Evolutionary conservation across 2,329 filamentous ascomycete genomes (phyloP).

Genomic region (Penicillium sp.): DNA sequence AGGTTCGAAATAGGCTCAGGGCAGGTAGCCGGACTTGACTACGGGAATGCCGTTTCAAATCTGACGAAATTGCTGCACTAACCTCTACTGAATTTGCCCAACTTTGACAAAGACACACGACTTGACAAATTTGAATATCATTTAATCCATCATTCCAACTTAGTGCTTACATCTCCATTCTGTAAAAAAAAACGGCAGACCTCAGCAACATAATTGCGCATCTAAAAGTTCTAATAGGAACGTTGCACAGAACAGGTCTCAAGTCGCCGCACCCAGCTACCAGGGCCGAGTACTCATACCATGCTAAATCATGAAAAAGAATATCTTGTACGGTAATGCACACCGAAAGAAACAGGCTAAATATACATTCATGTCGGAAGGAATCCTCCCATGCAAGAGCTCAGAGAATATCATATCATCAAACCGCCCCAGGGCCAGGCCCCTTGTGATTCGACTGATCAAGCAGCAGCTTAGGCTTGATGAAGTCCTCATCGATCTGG

Average conservation of each 20-base stretch:
- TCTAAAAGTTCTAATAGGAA: neutral
- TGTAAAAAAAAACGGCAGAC: neutral
- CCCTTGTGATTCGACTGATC: conserved; percentile 59
- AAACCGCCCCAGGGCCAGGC: conserved; percentile 37
- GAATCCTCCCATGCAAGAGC: conserved; percentile 6
- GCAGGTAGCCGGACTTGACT: too few species aligned
- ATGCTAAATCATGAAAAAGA: neutral
- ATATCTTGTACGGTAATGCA: neutral
- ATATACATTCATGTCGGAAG: conserved; percentile 21
- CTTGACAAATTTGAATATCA: too few species aligned
- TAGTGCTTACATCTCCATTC: too few species aligned
- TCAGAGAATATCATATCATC: conserved; percentile 3
- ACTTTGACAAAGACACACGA: too few species aligned
- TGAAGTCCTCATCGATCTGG: conserved; percentile 91
- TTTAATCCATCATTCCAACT: too few species aligned
- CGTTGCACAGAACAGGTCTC: neutral
- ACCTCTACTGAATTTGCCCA: too few species aligned
- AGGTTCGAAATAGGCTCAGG: too few species aligned
- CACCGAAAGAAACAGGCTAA: conserved; percentile 11
- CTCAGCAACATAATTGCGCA: neutral
- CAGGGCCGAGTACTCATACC: neutral
- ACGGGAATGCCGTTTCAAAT: too few species aligned
- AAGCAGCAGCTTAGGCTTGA: conserved; percentile 85
- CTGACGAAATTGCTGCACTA: too few species aligned
- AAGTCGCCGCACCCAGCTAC: neutral